Evolutionary conservation across 805 yeast species (phyloP).

Genomic region (Saccharomycopsis sp.): DNA sequence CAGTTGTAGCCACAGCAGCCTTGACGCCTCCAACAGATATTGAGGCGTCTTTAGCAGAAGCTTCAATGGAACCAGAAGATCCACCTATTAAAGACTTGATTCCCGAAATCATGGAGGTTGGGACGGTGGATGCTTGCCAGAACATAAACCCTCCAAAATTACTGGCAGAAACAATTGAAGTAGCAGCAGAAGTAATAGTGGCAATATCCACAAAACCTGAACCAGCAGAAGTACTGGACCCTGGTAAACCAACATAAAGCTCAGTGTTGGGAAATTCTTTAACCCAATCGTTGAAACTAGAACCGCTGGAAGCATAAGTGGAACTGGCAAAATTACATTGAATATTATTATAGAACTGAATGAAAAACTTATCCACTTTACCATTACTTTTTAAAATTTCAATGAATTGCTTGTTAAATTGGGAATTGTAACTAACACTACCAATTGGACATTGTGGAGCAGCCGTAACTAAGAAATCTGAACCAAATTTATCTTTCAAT

Average conservation of each 20-base stretch:
- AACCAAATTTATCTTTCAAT: constrained; percentile 24
- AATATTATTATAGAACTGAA: constrained; percentile 85
- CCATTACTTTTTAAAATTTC: constrained; percentile 44
- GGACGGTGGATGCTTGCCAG: constrained; percentile 20
- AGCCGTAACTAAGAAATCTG: constrained; percentile 66
- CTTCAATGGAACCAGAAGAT: background rate
- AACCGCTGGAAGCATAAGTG: constrained; percentile 28
- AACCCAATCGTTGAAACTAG: constrained; percentile 69
- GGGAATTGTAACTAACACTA: constrained; percentile 28
- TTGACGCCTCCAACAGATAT: background rate
- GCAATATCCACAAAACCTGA: constrained; percentile 36
- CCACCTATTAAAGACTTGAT: background rate
- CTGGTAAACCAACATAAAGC: constrained; percentile 43
- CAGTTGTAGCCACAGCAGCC: constrained; percentile 4
- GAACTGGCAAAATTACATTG: constrained; percentile 38
- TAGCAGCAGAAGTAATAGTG: constrained; percentile 23
- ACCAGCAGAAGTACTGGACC: constrained; percentile 29
- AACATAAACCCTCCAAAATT: constrained; percentile 16
- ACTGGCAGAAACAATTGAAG: background rate
- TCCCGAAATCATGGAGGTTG: constrained; percentile 5
- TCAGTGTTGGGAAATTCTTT: constrained; percentile 49
- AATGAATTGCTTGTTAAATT: constrained; percentile 40
- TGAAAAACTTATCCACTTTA: constrained; percentile 67
- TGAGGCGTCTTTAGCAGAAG: background rate
- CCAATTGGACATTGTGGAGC: constrained; percentile 84